phyloP scores from a whole-genome alignment of 805 yeast genomes.

The Candida namnaoensis region DNA sequence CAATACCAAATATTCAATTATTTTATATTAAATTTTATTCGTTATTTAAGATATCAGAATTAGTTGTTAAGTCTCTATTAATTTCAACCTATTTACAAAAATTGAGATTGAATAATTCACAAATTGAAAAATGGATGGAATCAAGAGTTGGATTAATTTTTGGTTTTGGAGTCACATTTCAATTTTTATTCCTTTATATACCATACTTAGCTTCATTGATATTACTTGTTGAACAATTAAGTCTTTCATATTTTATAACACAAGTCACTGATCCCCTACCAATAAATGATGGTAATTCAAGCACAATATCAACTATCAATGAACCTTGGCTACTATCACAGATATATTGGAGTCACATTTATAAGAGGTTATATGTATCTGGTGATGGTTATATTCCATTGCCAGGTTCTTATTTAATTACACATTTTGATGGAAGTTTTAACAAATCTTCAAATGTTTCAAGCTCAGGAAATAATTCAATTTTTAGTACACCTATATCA shows the following conservation, averaged over 20 bases:
- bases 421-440: neutral
- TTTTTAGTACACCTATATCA: no score
- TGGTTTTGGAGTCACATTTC: constrained; percentile 11
- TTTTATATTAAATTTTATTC: constrained; percentile 1
- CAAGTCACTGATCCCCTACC: constrained; percentile 11
- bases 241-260: constrained; percentile 8
- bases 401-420: constrained; percentile 4
- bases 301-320: constrained; percentile 2
- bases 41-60: constrained; percentile 2
- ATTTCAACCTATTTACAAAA: constrained; percentile 10
- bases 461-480: no score
- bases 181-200: constrained; percentile 3
- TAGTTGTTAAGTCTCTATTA: constrained; percentile 5
- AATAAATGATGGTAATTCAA: no score
- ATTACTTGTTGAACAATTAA: constrained; percentile 9
- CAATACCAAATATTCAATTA: constrained; percentile 1
- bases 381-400: constrained; percentile 10
- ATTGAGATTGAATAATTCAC: constrained; percentile 4
- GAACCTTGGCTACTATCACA: constrained; percentile 12
- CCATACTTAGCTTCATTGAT: constrained; percentile 1
- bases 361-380: constrained; percentile 1
- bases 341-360: constrained; percentile 6
- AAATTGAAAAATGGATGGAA: constrained; percentile 11
- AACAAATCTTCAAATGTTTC: no score
- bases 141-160: constrained; percentile 9